A percentile compares a stretch with the other conserved stretches of the same genome.
Conservation (phyloP, 768 basidiomycete species). For the Lactifluus subvellereus region DNA sequence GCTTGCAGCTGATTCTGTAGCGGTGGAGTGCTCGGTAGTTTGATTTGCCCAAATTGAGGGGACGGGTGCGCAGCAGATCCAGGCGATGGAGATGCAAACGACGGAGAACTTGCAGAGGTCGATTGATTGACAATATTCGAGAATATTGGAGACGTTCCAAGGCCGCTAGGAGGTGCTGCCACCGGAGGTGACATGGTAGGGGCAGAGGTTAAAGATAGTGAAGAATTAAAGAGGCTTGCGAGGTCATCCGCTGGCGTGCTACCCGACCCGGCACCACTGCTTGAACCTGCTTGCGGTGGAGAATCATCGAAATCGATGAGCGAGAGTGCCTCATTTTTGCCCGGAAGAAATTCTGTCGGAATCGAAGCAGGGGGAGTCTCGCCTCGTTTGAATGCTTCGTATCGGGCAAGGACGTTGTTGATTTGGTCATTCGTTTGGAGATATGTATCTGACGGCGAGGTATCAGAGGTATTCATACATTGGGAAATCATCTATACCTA, state of each 20-base stretch:
- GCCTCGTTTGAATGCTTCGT: constrained; percentile 90
- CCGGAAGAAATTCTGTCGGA: constrained; percentile 50
- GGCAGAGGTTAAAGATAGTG: constrained; percentile 8
- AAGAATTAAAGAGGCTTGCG: constrained; percentile 49
- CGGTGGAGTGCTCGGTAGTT: constrained; percentile 22
- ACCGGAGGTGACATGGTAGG: background rate
- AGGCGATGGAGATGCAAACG: constrained; percentile 8
- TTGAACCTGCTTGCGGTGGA: constrained; percentile 19
- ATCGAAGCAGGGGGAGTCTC: constrained; percentile 69
- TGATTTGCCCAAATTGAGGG: constrained; percentile 22
- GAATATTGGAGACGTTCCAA: constrained; percentile 1
- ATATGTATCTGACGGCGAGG: constrained; percentile 66
- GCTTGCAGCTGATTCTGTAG: constrained; percentile 15
- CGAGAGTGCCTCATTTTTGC: constrained; percentile 36
- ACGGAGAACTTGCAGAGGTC: constrained; percentile 5
- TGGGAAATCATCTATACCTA: constrained; percentile 45
- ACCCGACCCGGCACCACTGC: constrained; percentile 26
- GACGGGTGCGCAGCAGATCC: constrained; percentile 3
- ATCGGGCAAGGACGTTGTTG: constrained; percentile 84
- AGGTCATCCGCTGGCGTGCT: constrained; percentile 48
- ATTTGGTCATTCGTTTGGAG: constrained; percentile 97
- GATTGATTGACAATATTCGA: constrained; percentile 5
- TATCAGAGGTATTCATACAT: constrained; percentile 5
- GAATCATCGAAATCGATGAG: constrained; percentile 77
- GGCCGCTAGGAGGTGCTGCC: background rate